Evolutionary conservation across 129 eudicot genomes (phyloP), one percentile per base, ranked within the genome.

Genomic region (Glebionis coronaria): DNA sequence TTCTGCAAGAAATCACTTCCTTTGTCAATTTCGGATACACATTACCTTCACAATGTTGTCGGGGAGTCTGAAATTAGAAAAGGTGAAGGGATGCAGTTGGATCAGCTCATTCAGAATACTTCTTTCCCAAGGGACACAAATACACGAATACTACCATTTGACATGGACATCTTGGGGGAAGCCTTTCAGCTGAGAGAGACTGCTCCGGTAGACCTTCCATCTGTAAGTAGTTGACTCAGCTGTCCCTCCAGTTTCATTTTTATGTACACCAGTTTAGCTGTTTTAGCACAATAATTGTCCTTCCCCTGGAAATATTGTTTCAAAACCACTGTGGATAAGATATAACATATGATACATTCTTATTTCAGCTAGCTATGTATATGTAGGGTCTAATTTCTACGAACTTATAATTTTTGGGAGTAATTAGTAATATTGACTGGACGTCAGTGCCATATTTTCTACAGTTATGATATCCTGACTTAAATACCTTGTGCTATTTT

Each of bases 21-120:
- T 44, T 67, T 47, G 16, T 81, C 87, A 20, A 80, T 85, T 56
- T 77, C 82, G n/a, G 93, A 85, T 44, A 81, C 93, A 12, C 87
- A 74, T 35, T 89, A 85, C 82, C 85, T 89, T 56, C 77, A 57
- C 46, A 76, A 83, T 71, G 83, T 81, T 31, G 84, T 85, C 7
- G 90, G 94, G 13, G 96, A 81, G 54, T 74, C 82, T 27, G 81
- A 81, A 49, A 78, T 89, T 12, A 79, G 87, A 71, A 89, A 79
- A 77, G 90, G 90, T 46, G 90, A 85, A 57, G 96, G 94, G 28
- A 85, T 89, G 90, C 81, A 89, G 63, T 59, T 85, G 77, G 81
- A 74, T 65, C 96, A 89, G 70, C 88, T 89, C 27, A 38, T 83
- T 35, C 80, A 69, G 69, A 76, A 79, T 57, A 46, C 76, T 0